These are phyloP conservation scores for Brettanomyces naardenensis DNA, from an alignment of 805 yeast species.

Conservation along the genomic window DNA sequence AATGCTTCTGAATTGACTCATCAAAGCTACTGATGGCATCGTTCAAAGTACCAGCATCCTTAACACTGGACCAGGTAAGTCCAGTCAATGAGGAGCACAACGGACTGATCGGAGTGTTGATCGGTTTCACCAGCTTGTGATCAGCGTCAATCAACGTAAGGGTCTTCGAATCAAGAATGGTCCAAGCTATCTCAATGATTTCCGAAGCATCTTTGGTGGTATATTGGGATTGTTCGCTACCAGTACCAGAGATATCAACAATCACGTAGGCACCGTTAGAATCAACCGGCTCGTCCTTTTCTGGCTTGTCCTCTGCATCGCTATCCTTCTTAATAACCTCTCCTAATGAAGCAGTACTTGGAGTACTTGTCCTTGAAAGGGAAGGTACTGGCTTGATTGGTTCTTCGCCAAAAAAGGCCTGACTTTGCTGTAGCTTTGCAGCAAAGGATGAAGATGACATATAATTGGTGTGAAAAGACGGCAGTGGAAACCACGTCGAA, in stretches of 20 bases:
- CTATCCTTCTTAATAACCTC: neutral
- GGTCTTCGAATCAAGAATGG: conserved; percentile 45
- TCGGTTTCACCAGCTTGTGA: conserved; percentile 48
- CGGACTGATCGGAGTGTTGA: conserved; percentile 59
- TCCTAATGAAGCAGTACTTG: neutral
- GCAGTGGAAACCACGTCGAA: too few species aligned
- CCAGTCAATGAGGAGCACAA: conserved; percentile 43
- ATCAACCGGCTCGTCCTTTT: neutral
- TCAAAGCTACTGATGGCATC: conserved; percentile 45
- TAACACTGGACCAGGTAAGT: conserved; percentile 54
- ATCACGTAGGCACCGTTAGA: conserved; percentile 37
- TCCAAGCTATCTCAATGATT: conserved; percentile 62
- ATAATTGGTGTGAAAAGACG: too few species aligned
- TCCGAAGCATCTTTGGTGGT: conserved; percentile 63
- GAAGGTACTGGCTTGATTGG: too few species aligned
- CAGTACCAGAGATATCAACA: conserved; percentile 54
- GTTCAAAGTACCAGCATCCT: conserved; percentile 42
- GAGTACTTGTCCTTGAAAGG: neutral
- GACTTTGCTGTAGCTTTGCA: too few species aligned
- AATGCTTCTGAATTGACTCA: conserved; percentile 34
- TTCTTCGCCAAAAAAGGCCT: too few species aligned
- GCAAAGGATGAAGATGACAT: too few species aligned
- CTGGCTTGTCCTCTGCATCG: neutral
- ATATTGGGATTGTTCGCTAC: conserved; percentile 53
- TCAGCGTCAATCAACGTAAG: conserved; percentile 35